Base-by-base conservation (phyloP, 2,329 filamentous ascomycete genomes). In the Teratosphaeria nubilosa region DNA sequence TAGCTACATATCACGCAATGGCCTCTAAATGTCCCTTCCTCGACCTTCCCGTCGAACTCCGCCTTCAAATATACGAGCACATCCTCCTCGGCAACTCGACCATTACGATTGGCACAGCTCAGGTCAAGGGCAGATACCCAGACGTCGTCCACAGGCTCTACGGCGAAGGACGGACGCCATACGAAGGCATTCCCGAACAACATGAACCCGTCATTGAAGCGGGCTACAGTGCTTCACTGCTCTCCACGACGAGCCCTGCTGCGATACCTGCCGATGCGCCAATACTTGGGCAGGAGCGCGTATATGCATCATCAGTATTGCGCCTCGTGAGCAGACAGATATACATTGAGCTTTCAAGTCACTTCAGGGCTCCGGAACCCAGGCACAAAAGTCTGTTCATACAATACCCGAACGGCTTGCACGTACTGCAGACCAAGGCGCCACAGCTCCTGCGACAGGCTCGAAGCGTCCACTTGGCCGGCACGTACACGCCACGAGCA, bases 1-100 rank as follows among this genome's bases (percentile, higher is more conserved):
- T 48, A 22, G n/a, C 4, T 5, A 48, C 16, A 22, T 2, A 9
- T 10, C 25, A 34, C 4, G 30, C n/a, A 16, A 53, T 53, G 51
- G 6, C 51, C 1, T 14, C 31, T 22, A 9, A 34, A 34, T 68
- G 64, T 51, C 59, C 59, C 16, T 63, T 73, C 56, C 58, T 72
- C 50, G 61, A 64, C 11, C 63, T 76, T 14, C 74, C 75, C 4
- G 66, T 70, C 22, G 75, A 77, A 64, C 62, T 77, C 25, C 70
- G 75, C 51, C 74, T 75, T 41, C 65, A 70, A 16, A 75, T 77
- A 54, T 77, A 76, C 66, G 68, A 71, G 34, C 71, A 71, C 58
- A 70, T 73, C 20, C 67, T 76, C 25, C 65, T 69, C 58, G 71
- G 74, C 56, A 61, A 65, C 32, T 65, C 70, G 30, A 61, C 63